Evolutionary conservation across 2,329 filamentous ascomycete species (phyloP).

Genomic region (Fusarium acutatum): DNA sequence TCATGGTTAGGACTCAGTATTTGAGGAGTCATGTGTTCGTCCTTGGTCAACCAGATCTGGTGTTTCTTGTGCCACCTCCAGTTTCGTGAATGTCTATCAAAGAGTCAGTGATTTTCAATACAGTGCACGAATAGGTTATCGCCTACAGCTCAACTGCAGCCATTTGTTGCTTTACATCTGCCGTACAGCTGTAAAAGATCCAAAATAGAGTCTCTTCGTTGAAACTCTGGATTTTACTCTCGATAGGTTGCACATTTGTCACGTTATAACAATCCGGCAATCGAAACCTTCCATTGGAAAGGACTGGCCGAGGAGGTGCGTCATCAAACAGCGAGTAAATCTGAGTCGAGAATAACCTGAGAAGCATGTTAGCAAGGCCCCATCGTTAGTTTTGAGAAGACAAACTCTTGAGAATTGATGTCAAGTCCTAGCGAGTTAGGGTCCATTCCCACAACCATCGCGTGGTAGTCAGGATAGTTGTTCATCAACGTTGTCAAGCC

Average conservation of each 20-base stretch:
- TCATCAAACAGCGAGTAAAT: conserved; percentile 70
- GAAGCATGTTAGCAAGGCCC: conserved; percentile 23
- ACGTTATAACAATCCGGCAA: conserved; percentile 74
- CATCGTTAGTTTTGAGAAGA: not conserved
- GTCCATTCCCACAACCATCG: conserved; percentile 68
- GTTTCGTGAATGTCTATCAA: conserved; percentile 67
- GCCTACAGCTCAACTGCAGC: conserved; percentile 70
- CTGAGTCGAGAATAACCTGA: conserved; percentile 65
- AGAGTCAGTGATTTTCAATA: not conserved
- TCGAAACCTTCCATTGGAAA: conserved; percentile 60
- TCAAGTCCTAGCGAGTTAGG: conserved; percentile 66
- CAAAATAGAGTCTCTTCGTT: conserved; percentile 75
- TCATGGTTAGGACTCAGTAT: conserved; percentile 66
- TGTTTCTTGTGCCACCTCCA: conserved; percentile 76
- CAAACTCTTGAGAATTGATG: conserved; percentile 66
- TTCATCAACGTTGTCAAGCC: conserved; percentile 70
- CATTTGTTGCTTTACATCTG: conserved; percentile 69
- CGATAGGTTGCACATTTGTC: conserved; percentile 70
- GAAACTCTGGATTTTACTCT: conserved; percentile 72
- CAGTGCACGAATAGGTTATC: too few relatives aligned
- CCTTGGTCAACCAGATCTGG: conserved; percentile 73
- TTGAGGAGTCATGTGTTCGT: conserved; percentile 71
- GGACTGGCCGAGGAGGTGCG: conserved; percentile 63
- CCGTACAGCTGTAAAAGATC: conserved; percentile 74
- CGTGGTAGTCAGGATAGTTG: conserved; percentile 70